These are phyloP conservation scores for Cadophora gregata DNA, from an alignment of 2,329 filamentous ascomycete species.

Conservation along the genomic window DNA sequence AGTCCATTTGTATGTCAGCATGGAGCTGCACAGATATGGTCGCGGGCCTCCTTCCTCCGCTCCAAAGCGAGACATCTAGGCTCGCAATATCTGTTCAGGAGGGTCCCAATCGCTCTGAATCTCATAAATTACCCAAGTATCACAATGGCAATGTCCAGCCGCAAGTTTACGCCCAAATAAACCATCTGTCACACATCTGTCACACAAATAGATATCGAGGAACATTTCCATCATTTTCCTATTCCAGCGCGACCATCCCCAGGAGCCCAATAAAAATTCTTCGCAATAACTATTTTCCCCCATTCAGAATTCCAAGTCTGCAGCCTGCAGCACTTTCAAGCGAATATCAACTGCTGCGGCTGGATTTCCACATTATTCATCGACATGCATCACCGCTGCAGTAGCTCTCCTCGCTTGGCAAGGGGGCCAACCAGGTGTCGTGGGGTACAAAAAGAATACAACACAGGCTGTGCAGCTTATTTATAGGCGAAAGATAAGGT, in stretches of 20 bases:
- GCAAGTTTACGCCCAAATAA: not conserved
- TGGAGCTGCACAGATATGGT: too few relatives aligned
- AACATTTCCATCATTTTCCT: not conserved
- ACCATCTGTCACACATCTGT: too few relatives aligned
- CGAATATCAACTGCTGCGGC: not conserved
- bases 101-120: too few relatives aligned
- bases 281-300: not conserved
- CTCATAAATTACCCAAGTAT: too few relatives aligned
- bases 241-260: not conserved
- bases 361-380: constrained; percentile 6
- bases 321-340: not conserved
- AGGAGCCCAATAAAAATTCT: not conserved
- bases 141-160: not conserved
- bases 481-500: constrained; percentile 10
- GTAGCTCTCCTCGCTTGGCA: constrained; percentile 5
- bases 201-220: not conserved
- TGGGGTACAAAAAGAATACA: not conserved
- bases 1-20: too few relatives aligned
- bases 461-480: constrained; percentile 13
- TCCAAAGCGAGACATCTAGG: too few relatives aligned
- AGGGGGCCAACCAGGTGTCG: constrained; percentile 5
- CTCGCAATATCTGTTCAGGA: too few relatives aligned
- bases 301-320: not conserved
- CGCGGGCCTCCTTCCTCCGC: too few relatives aligned
- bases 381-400: not conserved